These are phyloP conservation scores for Diaporthe capsici DNA, from an alignment of 2,329 filamentous ascomycete species.

Conservation along the genomic window DNA sequence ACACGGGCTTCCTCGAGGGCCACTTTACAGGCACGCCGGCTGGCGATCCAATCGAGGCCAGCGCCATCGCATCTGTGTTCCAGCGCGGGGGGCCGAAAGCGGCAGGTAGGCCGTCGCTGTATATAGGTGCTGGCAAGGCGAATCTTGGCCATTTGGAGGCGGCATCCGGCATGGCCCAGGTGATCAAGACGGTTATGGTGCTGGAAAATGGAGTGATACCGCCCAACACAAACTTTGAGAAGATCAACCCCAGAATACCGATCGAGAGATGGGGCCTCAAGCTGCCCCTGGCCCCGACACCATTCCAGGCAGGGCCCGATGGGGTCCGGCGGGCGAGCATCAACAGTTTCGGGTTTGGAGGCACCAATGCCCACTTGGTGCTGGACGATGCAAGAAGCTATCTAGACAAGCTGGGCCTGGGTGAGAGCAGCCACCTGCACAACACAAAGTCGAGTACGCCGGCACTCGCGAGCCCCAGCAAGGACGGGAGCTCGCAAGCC, in stretches of 20 bases:
- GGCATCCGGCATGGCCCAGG: conserved; percentile 30
- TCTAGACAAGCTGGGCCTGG: conserved; percentile 25
- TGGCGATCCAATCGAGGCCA: conserved; percentile 53
- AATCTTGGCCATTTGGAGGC: conserved; percentile 45
- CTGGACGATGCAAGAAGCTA: conserved; percentile 47
- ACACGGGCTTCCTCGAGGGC: conserved; percentile 50
- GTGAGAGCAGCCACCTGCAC: conserved; percentile 5
- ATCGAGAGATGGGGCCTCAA: conserved; percentile 40
- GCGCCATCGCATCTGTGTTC: conserved; percentile 44
- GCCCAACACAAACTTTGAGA: conserved; percentile 46
- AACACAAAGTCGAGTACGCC: conserved; percentile 14
- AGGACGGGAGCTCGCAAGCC: not conserved
- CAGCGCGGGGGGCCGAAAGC: conserved; percentile 43
- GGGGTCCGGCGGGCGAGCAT: conserved; percentile 46
- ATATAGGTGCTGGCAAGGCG: conserved; percentile 52
- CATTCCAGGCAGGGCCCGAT: conserved; percentile 41
- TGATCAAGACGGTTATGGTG: conserved; percentile 39
- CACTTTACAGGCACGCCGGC: conserved; percentile 54
- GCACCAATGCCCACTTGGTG: conserved; percentile 60
- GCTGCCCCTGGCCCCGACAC: conserved; percentile 40
- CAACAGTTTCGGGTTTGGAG: conserved; percentile 62
- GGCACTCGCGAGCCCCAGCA: not conserved
- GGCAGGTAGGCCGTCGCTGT: conserved; percentile 36
- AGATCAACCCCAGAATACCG: conserved; percentile 41
- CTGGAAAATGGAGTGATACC: conserved; percentile 45